phyloP scores from a whole-genome alignment of 2,329 filamentous ascomycete species.

The Fusarium pininemorale region DNA sequence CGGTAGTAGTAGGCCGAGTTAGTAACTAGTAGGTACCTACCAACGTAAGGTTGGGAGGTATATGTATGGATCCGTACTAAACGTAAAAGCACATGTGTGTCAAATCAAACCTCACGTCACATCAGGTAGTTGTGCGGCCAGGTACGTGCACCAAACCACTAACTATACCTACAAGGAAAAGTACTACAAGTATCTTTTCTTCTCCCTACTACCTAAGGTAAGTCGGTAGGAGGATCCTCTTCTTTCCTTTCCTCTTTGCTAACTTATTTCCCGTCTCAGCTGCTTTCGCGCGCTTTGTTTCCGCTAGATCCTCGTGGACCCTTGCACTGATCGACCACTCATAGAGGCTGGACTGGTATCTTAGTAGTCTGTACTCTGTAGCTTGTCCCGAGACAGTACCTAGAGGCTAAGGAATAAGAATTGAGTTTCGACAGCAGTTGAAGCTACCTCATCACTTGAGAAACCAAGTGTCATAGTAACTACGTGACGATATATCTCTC shows the following conservation, averaged over 20 bases:
- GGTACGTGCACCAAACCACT: neutral
- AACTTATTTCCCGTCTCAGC: constrained; percentile 9
- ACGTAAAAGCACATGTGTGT: constrained; percentile 18
- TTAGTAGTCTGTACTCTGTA: neutral
- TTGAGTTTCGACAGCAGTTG: constrained; percentile 11
- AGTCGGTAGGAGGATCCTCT: neutral
- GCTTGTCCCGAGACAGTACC: constrained; percentile 10
- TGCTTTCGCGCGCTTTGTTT: constrained; percentile 23
- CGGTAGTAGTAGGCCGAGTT: neutral
- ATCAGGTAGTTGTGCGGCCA: constrained; percentile 25
- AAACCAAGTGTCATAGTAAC: neutral
- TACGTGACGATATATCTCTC: neutral
- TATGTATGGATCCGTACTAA: constrained; percentile 2
- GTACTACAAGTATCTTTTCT: constrained; percentile 16
- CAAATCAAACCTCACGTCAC: constrained; percentile 4
- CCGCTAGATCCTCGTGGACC: constrained; percentile 22
- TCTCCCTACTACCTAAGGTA: neutral
- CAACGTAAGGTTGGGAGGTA: neutral
- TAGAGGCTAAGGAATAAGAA: constrained; percentile 5
- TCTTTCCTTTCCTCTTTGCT: neutral
- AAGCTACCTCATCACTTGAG: neutral
- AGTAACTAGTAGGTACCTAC: neutral
- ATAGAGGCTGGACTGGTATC: neutral
- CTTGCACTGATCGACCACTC: constrained; percentile 30
- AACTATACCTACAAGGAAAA: neutral